phyloP scores from a whole-genome alignment of 257 asterid species.

The Solanum boliviense region DNA sequence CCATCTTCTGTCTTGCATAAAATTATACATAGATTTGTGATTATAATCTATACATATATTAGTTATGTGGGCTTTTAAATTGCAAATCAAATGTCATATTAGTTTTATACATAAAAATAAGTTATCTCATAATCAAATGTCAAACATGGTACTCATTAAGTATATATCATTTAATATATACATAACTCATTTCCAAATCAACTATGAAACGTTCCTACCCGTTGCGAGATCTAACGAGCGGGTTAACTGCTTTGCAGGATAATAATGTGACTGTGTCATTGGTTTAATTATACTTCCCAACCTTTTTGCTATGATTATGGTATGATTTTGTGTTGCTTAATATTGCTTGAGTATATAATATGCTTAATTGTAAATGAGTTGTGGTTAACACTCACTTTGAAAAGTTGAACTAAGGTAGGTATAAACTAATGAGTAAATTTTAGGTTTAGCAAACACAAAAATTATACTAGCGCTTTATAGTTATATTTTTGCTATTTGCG shows the following conservation, averaged over 20 bases:
- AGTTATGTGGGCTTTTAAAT: too few relatives aligned
- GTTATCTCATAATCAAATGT: too few relatives aligned
- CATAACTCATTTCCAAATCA: not conserved
- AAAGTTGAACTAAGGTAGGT: not conserved
- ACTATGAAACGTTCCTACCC: too few relatives aligned
- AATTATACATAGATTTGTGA: too few relatives aligned
- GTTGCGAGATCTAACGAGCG: not conserved
- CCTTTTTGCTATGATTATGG: not conserved
- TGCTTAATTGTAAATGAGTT: not conserved
- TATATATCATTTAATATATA: too few relatives aligned
- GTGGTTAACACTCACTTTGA: not conserved
- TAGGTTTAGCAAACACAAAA: too few relatives aligned
- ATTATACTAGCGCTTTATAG: too few relatives aligned
- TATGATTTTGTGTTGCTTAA: not conserved
- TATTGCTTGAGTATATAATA: not conserved
- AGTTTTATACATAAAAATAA: too few relatives aligned
- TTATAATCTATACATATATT: too few relatives aligned
- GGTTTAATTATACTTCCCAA: not conserved
- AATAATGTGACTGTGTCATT: not conserved
- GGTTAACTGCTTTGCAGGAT: not conserved
- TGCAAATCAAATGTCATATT: not conserved
- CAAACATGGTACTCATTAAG: too few relatives aligned
- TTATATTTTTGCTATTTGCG: too few relatives aligned
- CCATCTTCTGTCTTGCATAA: not conserved
- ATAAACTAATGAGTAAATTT: not conserved